Percentiles rank a stretch among this genome's conserved stretches.
Conservation (phyloP, 1,284 basidiomycete species). For the Ceratobasidium sp. region DNA sequence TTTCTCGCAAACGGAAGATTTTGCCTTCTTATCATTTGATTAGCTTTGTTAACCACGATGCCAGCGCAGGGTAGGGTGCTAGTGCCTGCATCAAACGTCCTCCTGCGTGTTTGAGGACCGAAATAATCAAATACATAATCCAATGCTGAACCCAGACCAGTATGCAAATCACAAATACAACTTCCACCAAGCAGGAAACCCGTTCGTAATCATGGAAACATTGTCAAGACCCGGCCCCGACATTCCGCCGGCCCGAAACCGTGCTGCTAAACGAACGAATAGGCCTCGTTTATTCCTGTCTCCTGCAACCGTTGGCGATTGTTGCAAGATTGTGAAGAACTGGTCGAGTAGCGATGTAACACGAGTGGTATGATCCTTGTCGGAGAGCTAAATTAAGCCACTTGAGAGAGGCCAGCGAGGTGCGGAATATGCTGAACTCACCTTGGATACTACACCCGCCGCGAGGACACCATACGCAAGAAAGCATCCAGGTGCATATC, state of each 20-base stretch:
- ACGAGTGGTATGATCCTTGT: neutral
- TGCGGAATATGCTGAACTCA: neutral
- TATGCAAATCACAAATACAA: slow-evolving; percentile 12
- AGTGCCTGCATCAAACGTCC: neutral
- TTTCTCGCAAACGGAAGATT: neutral
- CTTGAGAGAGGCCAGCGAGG: neutral
- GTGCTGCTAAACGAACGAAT: slow-evolving; percentile 5
- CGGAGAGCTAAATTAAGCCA: slow-evolving; percentile 6
- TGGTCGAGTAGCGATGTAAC: neutral
- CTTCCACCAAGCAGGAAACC: slow-evolving; percentile 40
- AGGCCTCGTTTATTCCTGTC: neutral
- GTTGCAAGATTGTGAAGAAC: slow-evolving; percentile 20
- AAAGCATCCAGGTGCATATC: slow-evolving; percentile 30
- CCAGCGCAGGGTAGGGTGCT: neutral
- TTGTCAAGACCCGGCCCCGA: slow-evolving; percentile 1
- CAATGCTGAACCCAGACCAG: neutral
- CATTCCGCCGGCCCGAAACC: slow-evolving; percentile 22
- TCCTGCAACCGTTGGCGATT: slow-evolving; percentile 20
- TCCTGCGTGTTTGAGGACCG: no score
- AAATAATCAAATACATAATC: neutral
- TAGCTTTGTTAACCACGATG: slow-evolving; percentile 1
- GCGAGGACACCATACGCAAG: slow-evolving; percentile 26
- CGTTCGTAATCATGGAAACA: slow-evolving; percentile 27
- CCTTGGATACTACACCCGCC: slow-evolving; percentile 22
- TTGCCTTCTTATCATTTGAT: neutral